Evolutionary conservation across 768 basidiomycete species (phyloP).

Genomic region (Dioszegia hungarica): DNA sequence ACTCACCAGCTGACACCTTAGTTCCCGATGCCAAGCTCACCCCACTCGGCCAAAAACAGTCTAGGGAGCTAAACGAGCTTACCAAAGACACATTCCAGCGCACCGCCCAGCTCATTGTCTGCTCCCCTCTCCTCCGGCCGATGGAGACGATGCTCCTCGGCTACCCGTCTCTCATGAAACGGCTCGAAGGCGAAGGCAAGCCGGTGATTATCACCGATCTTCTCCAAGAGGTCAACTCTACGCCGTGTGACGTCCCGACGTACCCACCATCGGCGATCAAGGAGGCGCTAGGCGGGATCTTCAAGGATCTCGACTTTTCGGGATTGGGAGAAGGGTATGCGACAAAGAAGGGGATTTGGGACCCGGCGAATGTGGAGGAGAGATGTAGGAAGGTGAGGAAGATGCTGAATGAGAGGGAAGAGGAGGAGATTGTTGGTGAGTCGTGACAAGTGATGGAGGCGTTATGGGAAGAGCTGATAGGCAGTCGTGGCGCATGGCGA

Average conservation of each 20-base stretch:
- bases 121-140: constrained; percentile 39
- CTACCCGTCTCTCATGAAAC: constrained; percentile 25
- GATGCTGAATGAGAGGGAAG: constrained; percentile 42
- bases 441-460: too few relatives aligned
- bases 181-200: constrained; percentile 31
- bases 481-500: constrained; percentile 48
- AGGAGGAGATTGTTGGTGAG: constrained; percentile 46
- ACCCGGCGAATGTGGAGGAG: constrained; percentile 20
- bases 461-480: neutral
- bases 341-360: constrained; percentile 40
- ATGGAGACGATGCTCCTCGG: constrained; percentile 41
- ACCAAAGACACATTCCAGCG: constrained; percentile 37
- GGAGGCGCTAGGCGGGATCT: constrained; percentile 32
- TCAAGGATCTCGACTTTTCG: constrained; percentile 39
- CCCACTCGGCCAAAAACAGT: constrained; percentile 39
- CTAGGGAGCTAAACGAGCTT: constrained; percentile 28
- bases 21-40: constrained; percentile 47
- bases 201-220: constrained; percentile 41
- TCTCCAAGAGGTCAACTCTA: constrained; percentile 39
- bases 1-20: neutral
- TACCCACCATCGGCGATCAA: constrained; percentile 20
- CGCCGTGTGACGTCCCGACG: constrained; percentile 30
- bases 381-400: constrained; percentile 31
- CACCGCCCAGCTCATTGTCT: constrained; percentile 43
- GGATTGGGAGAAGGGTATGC: constrained; percentile 36